Base-by-base conservation (phyloP, 345 rosid species). In the Moricandia arvensis region DNA sequence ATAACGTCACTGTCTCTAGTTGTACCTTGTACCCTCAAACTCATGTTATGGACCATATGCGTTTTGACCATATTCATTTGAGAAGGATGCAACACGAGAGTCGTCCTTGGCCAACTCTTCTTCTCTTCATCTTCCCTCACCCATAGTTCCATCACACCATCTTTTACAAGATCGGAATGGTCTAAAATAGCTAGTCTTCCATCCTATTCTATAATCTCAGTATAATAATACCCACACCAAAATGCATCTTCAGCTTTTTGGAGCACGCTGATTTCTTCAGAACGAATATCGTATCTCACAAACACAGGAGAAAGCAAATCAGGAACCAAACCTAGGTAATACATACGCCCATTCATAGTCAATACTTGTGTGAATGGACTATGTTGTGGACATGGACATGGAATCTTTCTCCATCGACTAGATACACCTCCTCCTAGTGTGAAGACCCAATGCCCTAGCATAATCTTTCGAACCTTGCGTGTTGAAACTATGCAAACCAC, bases 311-410 rank as follows among this genome's bases (percentile, higher is more conserved):
- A 0, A 30, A 1, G 0, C 27, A 0, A 0, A 60, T 43, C 58
- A 49, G 8, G 35, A 29, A 7, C 16, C 35, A 0, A 49, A 61
- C 62, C 65, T 21, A 64, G 11, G 65, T 73, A 73, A 64, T 64
- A 29, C 24, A 73, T 65, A 73, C 24, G n/a, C 18, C 65, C 77
- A 38, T 55, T 29, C 34, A 41, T 37, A 55, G 15, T 35, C 62
- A 35, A 7, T 15, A 24, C 37, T 10, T 9, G 7, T 27, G 11
- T 11, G 5, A 17, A 2, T 38, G 13, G 55, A 15, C 1, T 0
- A 54, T 73, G 70, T 53, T 15, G 17, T 26, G 15, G 63, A 29
- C 63, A 29, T 13, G 31, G 2, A 7, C 49, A 12, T 43, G 49
- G 16, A 43, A 43, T 43, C 49, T 43, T 43, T 43, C 49, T 43